Conservation (phyloP, 2,329 filamentous ascomycete genomes). For the Colletotrichum sp. region DNA sequence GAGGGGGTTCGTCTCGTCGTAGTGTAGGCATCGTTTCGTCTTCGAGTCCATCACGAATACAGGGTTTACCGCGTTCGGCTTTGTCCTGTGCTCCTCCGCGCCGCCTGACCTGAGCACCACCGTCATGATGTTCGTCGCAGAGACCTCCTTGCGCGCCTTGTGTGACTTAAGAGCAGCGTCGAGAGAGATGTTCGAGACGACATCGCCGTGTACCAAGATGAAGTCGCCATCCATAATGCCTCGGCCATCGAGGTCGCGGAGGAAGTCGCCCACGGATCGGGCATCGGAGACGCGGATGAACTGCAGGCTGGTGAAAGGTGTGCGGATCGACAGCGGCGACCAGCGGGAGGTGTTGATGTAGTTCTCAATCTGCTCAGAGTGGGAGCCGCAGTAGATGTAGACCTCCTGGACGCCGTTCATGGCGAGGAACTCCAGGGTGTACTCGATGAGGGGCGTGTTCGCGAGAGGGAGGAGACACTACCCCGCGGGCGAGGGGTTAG, state of each 20-base stretch:
- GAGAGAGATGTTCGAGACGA: conserved; percentile 89
- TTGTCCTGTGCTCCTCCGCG: conserved; percentile 72
- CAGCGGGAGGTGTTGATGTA: conserved; percentile 82
- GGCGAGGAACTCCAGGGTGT: conserved; percentile 94
- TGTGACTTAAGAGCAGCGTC: conserved; percentile 80
- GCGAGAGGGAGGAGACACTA: conserved; percentile 92
- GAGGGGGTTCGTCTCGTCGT: conserved; percentile 84
- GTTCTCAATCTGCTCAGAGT: conserved; percentile 84
- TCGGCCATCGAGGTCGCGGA: conserved; percentile 90
- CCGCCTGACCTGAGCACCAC: conserved; percentile 86
- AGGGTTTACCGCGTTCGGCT: conserved; percentile 75
- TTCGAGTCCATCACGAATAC: conserved; percentile 86
- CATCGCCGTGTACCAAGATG: conserved; percentile 88
- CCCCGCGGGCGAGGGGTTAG: conserved; percentile 5
- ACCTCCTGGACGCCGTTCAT: conserved; percentile 96
- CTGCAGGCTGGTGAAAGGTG: conserved; percentile 78
- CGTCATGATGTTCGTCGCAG: conserved; percentile 98
- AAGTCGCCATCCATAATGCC: conserved; percentile 90
- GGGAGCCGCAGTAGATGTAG: conserved; percentile 88
- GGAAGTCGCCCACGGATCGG: conserved; percentile 88
- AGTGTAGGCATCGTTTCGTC: conserved; percentile 85
- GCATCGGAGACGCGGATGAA: conserved; percentile 86
- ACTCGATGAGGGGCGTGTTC: conserved; percentile 95
- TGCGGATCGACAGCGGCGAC: conserved; percentile 60
- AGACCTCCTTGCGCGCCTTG: conserved; percentile 77